phyloP scores from a whole-genome alignment of 176 grass and related monocot species.

The Cocos nucifera region DNA sequence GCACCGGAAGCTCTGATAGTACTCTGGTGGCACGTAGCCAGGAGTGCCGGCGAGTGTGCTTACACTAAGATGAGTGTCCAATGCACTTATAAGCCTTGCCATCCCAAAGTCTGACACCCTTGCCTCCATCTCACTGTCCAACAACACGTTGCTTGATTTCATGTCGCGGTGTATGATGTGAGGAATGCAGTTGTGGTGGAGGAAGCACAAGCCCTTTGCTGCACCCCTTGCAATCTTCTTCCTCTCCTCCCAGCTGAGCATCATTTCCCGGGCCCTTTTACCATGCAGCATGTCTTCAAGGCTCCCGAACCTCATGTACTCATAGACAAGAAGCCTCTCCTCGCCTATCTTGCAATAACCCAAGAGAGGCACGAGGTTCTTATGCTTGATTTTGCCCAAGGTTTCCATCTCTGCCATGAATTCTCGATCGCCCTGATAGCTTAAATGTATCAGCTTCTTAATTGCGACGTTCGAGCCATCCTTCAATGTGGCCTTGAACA shows the following conservation, averaged over 20 bases:
- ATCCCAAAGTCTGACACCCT: constrained; percentile 87
- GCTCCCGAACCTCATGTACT: constrained; percentile 90
- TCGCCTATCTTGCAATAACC: constrained; percentile 97
- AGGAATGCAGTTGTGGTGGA: constrained; percentile 97
- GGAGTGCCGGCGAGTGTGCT: constrained; percentile 95
- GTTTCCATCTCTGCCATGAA: constrained; percentile 99
- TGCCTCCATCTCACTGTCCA: constrained; percentile 66
- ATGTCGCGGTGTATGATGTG: constrained; percentile 99
- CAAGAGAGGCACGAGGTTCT: constrained; percentile 64
- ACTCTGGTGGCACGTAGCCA: constrained; percentile 88
- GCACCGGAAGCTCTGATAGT: constrained; percentile 99
- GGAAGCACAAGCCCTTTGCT: constrained; percentile 73
- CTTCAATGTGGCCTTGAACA: constrained; percentile 86
- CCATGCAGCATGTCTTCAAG: constrained; percentile 74
- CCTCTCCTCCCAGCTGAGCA: constrained; percentile 39
- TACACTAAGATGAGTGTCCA: constrained; percentile 92
- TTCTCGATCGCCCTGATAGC: constrained; percentile 94
- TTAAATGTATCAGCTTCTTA: constrained; percentile 89
- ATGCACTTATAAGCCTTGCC: constrained; percentile 74
- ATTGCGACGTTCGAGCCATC: constrained; percentile 84
- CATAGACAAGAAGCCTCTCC: constrained; percentile 87
- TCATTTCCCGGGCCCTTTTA: constrained; percentile 2
- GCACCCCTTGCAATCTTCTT: constrained; percentile 61
- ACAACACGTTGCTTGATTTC: constrained; percentile 96
- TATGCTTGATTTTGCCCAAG: constrained; percentile 91